Percentiles rank a stretch among this genome's conserved stretches.
Evolutionary conservation across 2,329 filamentous ascomycete genomes (phyloP).

Genomic region (Penicillium sp.): DNA sequence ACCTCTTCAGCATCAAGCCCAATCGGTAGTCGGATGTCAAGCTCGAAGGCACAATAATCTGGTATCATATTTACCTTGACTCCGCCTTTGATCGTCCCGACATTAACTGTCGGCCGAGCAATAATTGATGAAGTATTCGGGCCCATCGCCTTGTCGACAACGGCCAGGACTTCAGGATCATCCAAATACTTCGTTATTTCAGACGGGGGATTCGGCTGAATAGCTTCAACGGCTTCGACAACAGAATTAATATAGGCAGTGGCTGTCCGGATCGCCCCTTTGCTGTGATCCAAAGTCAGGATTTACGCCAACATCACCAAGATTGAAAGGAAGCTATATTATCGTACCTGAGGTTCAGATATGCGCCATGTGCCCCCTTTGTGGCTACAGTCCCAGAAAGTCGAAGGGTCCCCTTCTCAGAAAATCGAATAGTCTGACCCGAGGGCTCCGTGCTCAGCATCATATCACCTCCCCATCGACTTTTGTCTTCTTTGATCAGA

Average conservation of each 20-base stretch:
- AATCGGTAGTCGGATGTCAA: conserved; percentile 47
- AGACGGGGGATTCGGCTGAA: conserved; percentile 6
- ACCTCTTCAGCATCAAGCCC: conserved; percentile 32
- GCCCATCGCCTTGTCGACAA: conserved; percentile 8
- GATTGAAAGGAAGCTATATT: no score
- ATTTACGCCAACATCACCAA: not conserved
- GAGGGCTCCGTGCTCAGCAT: conserved; percentile 47
- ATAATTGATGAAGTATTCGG: conserved; percentile 39
- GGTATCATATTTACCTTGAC: conserved; percentile 51
- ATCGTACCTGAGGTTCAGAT: conserved; percentile 42
- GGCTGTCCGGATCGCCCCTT: not conserved
- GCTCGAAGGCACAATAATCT: conserved; percentile 41
- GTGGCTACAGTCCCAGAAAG: conserved; percentile 41
- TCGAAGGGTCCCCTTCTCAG: conserved; percentile 49
- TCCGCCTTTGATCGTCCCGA: conserved; percentile 47
- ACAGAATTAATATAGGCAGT: not conserved
- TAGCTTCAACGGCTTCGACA: conserved; percentile 3
- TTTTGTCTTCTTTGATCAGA: conserved; percentile 23
- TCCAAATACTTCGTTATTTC: conserved; percentile 4
- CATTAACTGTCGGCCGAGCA: conserved; percentile 45
- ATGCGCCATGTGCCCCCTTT: conserved; percentile 45
- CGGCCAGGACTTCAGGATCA: conserved; percentile 4
- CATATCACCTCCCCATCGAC: conserved; percentile 43
- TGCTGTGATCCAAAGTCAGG: not conserved
- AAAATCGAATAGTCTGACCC: conserved; percentile 46